Evolutionary conservation across 2,329 filamentous ascomycete species (phyloP).

Genomic region (Nothophaeocryptopus gaeumannii): DNA sequence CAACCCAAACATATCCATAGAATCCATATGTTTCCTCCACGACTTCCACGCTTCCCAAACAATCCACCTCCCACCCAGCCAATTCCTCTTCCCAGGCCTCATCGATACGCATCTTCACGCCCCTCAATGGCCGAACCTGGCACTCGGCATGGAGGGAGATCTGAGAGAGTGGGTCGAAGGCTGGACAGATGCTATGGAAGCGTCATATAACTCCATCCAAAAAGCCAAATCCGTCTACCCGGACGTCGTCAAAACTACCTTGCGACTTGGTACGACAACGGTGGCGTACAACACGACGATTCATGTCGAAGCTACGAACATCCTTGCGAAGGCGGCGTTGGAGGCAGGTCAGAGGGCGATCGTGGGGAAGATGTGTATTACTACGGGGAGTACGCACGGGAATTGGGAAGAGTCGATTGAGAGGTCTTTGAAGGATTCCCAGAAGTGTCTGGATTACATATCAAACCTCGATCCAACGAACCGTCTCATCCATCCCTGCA

Average conservation of each 20-base stretch:
- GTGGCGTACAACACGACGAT: conserved; percentile 60
- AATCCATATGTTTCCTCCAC: too few species aligned
- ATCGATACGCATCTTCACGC: conserved; percentile 69
- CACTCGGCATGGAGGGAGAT: conserved; percentile 40
- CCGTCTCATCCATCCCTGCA: conserved; percentile 31
- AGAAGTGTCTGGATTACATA: conserved; percentile 32
- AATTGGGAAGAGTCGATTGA: conserved; percentile 30
- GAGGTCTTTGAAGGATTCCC: conserved; percentile 19
- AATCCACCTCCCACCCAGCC: conserved; percentile 38
- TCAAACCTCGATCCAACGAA: conserved; percentile 16
- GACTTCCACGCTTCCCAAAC: conserved; percentile 11
- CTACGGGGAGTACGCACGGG: conserved; percentile 44
- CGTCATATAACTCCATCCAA: conserved; percentile 52
- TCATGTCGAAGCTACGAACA: conserved; percentile 56
- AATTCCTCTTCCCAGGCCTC: conserved; percentile 60
- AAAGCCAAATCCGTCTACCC: conserved; percentile 43
- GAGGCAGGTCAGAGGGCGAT: conserved; percentile 57
- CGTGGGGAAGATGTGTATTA: conserved; percentile 63
- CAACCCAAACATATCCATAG: neutral
- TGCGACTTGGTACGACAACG: conserved; percentile 62
- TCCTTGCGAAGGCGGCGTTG: conserved; percentile 56
- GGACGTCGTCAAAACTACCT: conserved; percentile 54
- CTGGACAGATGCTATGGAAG: conserved; percentile 23
- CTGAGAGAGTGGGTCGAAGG: conserved; percentile 56
- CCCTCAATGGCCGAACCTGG: conserved; percentile 53